Conservation (phyloP, 176 grass and related monocot species). For the Phragmites australis region DNA sequence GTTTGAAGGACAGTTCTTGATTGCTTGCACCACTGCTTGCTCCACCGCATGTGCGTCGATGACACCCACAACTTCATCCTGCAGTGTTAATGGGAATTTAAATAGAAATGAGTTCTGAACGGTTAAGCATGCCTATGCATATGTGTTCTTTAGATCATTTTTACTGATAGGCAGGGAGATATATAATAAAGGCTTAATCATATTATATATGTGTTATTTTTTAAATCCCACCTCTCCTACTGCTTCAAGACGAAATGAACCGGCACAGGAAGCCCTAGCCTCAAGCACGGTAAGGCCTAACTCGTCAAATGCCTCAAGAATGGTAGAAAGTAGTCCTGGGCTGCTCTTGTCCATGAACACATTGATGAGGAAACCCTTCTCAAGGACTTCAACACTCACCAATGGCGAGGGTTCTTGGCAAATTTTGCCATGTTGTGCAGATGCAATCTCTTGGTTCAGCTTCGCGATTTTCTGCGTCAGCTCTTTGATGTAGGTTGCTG, state of each 20-base stretch:
- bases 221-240: slow-evolving; percentile 37
- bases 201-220: not conserved
- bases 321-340: slow-evolving; percentile 52
- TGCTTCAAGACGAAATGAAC: slow-evolving; percentile 59
- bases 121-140: not conserved
- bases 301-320: slow-evolving; percentile 67
- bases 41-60: slow-evolving; percentile 45
- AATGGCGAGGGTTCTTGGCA: slow-evolving; percentile 38
- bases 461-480: slow-evolving; percentile 70
- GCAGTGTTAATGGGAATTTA: not conserved
- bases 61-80: slow-evolving; percentile 32
- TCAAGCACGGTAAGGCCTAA: slow-evolving; percentile 60
- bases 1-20: slow-evolving; percentile 49
- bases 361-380: slow-evolving; percentile 61
- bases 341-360: slow-evolving; percentile 57
- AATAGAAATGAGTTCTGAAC: not conserved
- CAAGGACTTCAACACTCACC: slow-evolving; percentile 57
- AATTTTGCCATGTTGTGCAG: slow-evolving; percentile 11
- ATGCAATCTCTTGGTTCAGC: slow-evolving; percentile 58
- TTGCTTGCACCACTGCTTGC: slow-evolving; percentile 63
- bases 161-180: not conserved
- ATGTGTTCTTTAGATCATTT: not conserved
- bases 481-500: slow-evolving; percentile 72
- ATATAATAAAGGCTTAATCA: not conserved
- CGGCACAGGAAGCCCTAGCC: slow-evolving; percentile 57